Evolutionary conservation across 2,329 filamentous ascomycete species (phyloP), one percentile per base, ranked within the genome.

Genomic region (Monosporascus cannonballus): DNA sequence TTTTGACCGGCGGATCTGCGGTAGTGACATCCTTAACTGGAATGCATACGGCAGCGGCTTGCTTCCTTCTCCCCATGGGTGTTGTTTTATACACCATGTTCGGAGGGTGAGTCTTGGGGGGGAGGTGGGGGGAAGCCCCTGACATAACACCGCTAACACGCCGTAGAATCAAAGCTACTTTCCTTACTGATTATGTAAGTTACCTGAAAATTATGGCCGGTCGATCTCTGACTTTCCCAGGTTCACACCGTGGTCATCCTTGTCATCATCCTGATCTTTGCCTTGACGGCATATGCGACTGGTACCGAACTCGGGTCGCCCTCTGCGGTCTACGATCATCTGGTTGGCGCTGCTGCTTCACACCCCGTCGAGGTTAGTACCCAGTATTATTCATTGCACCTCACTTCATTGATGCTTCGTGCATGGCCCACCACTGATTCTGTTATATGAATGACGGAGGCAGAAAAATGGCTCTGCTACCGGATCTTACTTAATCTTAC

Each of bases 251-350:
- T 93, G 14, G 83, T 89, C 51, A 81, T 92, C 59, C 73, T 95
- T 25, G 78, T 94, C 61, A 90, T 96, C 56, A 89, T 96, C 61
- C 83, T 95, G 65, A 77, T 90, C 49, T 96, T 95, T 59, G 81
- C 90, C 0, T 86, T 95, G 59, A 89, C 86, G 2, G 80, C 89
- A 0, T 96, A 94, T 63, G 85, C 88, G 0, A 88, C 86, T 1
- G 87, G 83, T 24, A 78, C 79, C 1, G 71, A 83, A 8, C 76
- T 94, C 0, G 90, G 90, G 27, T 90, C 85, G 1, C 90, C 90
- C 0, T 71, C 78, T 1, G 82, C 79, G 36, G 86, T 95, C 1
- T 96, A 89, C 62, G 90, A 95, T 60, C 76, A 87, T 1, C 75
- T 96, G 3, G 77, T 85, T 0, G 75, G 83, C 44, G 89, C 89